Evolutionary conservation across 2,329 filamentous ascomycete species (phyloP).

Genomic region (Pseudogymnoascus sp.): DNA sequence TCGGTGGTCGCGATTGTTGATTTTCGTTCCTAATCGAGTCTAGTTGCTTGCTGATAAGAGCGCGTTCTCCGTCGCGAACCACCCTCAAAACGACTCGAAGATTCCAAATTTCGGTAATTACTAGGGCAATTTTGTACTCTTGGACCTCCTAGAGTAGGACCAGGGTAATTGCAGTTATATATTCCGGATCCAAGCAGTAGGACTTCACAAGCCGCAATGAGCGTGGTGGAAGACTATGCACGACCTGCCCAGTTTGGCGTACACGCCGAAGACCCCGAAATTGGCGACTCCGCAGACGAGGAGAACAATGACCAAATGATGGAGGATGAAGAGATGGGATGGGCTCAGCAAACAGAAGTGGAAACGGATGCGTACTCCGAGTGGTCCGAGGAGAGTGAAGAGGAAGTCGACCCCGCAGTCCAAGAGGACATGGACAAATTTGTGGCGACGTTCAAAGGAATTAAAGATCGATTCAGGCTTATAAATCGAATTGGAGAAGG

Average conservation of each 20-base stretch:
- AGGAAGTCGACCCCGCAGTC: constrained; percentile 58
- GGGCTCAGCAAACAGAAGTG: constrained; percentile 15
- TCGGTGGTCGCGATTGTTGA: constrained; percentile 9
- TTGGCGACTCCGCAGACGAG: constrained; percentile 9
- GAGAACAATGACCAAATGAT: constrained; percentile 12
- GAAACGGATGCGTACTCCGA: constrained; percentile 37
- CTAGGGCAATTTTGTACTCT: neutral
- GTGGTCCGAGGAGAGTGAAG: constrained; percentile 50
- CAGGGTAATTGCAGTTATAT: neutral
- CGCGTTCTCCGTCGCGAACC: constrained; percentile 8
- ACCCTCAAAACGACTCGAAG: neutral
- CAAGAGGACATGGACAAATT: constrained; percentile 83
- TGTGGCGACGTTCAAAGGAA: constrained; percentile 73
- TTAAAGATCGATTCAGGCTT: constrained; percentile 75
- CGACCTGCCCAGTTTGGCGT: neutral
- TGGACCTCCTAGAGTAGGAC: neutral
- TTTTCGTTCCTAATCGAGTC: constrained; percentile 9
- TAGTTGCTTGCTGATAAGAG: neutral
- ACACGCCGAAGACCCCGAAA: constrained; percentile 2
- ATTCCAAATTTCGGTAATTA: neutral
- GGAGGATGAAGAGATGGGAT: constrained; percentile 18
- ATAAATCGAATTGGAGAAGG: constrained; percentile 98
- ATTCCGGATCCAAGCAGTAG: neutral
- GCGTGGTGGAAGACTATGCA: constrained; percentile 1
- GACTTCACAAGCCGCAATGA: neutral